Evolutionary conservation across 129 eudicot species (phyloP).

Genomic region (Rutidosis leptorrhynchoides): DNA sequence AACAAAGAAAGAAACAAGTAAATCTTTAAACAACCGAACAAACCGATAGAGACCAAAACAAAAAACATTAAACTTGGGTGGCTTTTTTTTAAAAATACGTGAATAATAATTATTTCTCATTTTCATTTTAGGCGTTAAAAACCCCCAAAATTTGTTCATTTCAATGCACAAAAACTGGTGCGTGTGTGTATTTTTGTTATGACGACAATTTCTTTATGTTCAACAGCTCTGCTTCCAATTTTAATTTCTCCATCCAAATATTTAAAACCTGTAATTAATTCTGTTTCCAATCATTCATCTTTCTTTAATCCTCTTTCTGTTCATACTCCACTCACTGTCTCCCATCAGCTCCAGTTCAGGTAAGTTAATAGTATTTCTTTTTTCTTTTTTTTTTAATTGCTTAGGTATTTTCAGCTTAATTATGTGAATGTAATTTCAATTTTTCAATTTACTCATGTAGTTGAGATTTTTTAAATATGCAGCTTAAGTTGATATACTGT

Average conservation of each 20-base stretch:
- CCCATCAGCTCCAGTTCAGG: conserved; percentile 5
- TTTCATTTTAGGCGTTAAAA: not conserved
- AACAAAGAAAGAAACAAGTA: too few species aligned
- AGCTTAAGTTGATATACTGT: not conserved
- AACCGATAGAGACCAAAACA: too few species aligned
- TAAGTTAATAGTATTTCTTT: not conserved
- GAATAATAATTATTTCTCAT: too few species aligned
- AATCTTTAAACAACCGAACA: too few species aligned
- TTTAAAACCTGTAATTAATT: not conserved
- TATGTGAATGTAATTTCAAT: not conserved
- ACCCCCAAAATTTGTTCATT: not conserved
- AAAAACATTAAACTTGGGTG: too few species aligned
- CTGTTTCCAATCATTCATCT: not conserved
- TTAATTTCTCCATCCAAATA: not conserved
- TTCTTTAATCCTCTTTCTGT: not conserved
- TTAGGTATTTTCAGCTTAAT: not conserved
- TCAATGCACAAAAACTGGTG: not conserved
- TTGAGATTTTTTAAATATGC: not conserved
- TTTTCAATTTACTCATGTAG: not conserved
- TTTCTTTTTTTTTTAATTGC: not conserved
- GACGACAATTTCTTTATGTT: not conserved
- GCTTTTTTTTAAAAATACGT: too few species aligned
- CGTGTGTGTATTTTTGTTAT: too few species aligned
- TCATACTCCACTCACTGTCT: not conserved
- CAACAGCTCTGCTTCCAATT: not conserved